These are phyloP conservation scores for Dipteronia dyeriana DNA, from an alignment of 345 rosid genomes.

Conservation along the genomic window DNA sequence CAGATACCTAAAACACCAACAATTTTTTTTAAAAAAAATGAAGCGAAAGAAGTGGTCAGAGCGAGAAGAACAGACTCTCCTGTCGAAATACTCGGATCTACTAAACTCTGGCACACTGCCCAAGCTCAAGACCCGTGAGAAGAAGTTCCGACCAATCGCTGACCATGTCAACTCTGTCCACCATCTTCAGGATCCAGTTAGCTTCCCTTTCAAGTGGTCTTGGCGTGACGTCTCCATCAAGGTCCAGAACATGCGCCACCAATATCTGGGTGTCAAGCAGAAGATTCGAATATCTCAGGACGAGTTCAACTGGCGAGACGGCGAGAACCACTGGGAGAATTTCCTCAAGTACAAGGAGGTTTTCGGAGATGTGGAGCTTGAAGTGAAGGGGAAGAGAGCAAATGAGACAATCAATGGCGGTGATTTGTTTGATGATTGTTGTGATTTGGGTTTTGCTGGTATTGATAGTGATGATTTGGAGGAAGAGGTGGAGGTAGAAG, in stretches of 20 bases:
- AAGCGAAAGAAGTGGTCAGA: conserved; percentile 82
- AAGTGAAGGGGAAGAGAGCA: conserved; percentile 52
- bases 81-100: conserved; percentile 61
- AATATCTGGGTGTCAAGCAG: conserved; percentile 82
- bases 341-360: conserved; percentile 74
- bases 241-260: conserved; percentile 86
- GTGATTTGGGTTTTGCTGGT: conserved; percentile 48
- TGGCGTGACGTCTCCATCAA: conserved; percentile 84
- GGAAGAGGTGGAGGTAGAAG: conserved; percentile 31
- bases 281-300: conserved; percentile 60
- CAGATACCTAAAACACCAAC: not conserved
- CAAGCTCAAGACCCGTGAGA: conserved; percentile 78
- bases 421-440: conserved; percentile 42
- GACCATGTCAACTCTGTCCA: conserved; percentile 69
- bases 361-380: conserved; percentile 75
- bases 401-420: conserved; percentile 29
- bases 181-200: conserved; percentile 55
- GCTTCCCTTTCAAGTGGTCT: conserved; percentile 77
- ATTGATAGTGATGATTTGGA: conserved; percentile 54
- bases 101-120: conserved; percentile 54
- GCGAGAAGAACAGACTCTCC: conserved; percentile 62
- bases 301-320: conserved; percentile 69
- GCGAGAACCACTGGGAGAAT: conserved; percentile 78
- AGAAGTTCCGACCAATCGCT: conserved; percentile 73
- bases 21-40: conserved; percentile 41